phyloP scores from a whole-genome alignment of 1,284 basidiomycete genomes.

The Fomes fomentarius region DNA sequence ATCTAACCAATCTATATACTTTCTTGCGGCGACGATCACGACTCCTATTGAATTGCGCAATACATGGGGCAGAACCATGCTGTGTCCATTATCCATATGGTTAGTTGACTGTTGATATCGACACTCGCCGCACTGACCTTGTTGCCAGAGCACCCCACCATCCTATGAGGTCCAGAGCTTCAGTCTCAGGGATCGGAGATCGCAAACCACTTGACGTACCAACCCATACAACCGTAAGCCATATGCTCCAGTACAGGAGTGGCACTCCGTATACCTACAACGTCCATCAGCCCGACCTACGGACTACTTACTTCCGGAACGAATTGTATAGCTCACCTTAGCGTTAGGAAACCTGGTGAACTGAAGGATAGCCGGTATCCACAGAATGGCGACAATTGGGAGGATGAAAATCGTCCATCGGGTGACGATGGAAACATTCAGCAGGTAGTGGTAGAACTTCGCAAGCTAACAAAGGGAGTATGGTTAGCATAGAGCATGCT shows the following conservation, averaged over 20 bases:
- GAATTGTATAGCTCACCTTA: conserved; percentile 40
- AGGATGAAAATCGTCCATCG: conserved; percentile 84
- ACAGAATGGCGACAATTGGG: conserved; percentile 70
- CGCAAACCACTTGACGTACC: conserved; percentile 40
- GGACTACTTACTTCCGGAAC: background rate
- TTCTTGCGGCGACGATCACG: conserved; percentile 68
- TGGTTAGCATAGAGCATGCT: conserved; percentile 7
- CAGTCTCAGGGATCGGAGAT: background rate
- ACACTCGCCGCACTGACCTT: conserved; percentile 44
- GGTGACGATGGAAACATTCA: conserved; percentile 78
- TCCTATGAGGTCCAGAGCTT: conserved; percentile 41
- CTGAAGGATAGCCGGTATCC: conserved; percentile 79
- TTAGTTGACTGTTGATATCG: background rate
- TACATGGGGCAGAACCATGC: conserved; percentile 57
- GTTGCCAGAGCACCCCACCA: conserved; percentile 83
- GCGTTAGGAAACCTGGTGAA: conserved; percentile 62
- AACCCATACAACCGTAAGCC: conserved; percentile 80
- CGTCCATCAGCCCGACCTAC: background rate
- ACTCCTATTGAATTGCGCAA: conserved; percentile 70
- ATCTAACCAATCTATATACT: conserved; percentile 79
- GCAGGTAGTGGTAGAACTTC: conserved; percentile 72
- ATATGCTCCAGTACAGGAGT: conserved; percentile 87
- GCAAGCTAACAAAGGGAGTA: conserved; percentile 48
- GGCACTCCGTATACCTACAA: conserved; percentile 60
- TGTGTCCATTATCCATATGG: conserved; percentile 26